phyloP scores from a whole-genome alignment of 495 filamentous ascomycete genomes.

The Rostrohypoxylon terebratum region DNA sequence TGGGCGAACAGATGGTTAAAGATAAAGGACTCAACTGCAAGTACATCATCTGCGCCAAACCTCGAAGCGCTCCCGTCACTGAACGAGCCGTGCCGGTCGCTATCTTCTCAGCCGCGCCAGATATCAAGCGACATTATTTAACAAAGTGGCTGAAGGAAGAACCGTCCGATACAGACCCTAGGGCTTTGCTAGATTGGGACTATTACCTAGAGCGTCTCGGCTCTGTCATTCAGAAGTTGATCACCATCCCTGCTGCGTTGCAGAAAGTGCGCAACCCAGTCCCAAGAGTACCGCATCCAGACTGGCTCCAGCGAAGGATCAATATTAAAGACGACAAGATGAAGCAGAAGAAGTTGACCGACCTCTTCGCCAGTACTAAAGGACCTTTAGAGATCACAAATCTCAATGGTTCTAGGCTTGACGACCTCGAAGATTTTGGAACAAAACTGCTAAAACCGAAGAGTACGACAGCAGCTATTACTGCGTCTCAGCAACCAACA shows the following conservation, averaged over 20 bases:
- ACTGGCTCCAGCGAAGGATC: constrained; percentile 95
- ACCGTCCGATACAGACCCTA: constrained; percentile 90
- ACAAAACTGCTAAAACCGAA: constrained; percentile 75
- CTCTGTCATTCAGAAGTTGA: constrained; percentile 97
- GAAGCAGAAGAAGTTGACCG: constrained; percentile 98
- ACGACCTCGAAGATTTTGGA: constrained; percentile 90
- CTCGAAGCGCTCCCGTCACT: constrained; percentile 90
- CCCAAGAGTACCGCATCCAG: constrained; percentile 90
- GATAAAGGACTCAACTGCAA: constrained; percentile 99
- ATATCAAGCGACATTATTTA: constrained; percentile 87
- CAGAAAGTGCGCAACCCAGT: constrained; percentile 97
- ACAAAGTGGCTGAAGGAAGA: constrained; percentile 97
- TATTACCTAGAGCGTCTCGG: constrained; percentile 96
- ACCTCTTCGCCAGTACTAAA: constrained; percentile 79
- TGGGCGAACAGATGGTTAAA: constrained; percentile 98
- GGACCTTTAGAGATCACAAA: constrained; percentile 78
- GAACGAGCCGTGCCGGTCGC: constrained; percentile 94
- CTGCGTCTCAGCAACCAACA: constrained; percentile 59
- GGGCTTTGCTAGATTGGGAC: constrained; percentile 90
- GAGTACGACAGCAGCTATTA: constrained; percentile 68
- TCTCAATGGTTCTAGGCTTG: constrained; percentile 61
- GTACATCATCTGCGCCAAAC: constrained; percentile 93
- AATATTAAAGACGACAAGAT: constrained; percentile 95
- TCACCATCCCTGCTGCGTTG: constrained; percentile 96
- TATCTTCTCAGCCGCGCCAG: constrained; percentile 94